Percentiles rank a stretch among this genome's conserved stretches.
These are phyloP conservation scores for Calonectria pseudoturangicola DNA, from an alignment of 2,329 filamentous ascomycete genomes.

Conservation along the genomic window DNA sequence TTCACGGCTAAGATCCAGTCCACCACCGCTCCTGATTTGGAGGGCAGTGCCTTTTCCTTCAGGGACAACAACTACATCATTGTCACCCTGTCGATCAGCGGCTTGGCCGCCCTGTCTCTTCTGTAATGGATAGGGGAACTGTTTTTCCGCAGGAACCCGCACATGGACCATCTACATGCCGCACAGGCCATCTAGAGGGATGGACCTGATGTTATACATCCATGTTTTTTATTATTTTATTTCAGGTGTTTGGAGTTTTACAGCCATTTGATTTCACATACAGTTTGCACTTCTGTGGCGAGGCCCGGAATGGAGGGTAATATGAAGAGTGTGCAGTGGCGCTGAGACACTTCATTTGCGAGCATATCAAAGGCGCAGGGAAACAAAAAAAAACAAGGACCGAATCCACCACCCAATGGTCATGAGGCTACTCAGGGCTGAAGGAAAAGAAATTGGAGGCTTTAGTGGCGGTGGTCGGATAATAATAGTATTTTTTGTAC, in stretches of 20 bases:
- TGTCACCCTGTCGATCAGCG: constrained; percentile 50
- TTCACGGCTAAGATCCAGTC: constrained; percentile 47
- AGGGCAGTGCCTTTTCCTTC: constrained; percentile 44
- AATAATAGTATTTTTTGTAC: constrained; percentile 39
- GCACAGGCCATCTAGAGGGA: neutral
- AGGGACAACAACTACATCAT: constrained; percentile 49
- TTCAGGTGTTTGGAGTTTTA: constrained; percentile 28
- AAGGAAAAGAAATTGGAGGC: constrained; percentile 24
- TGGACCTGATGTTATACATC: constrained; percentile 19
- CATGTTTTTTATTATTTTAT: neutral
- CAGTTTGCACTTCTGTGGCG: constrained; percentile 6
- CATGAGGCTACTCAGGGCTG: constrained; percentile 23
- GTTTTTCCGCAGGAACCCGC: neutral
- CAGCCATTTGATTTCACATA: constrained; percentile 11
- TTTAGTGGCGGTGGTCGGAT: constrained; percentile 23
- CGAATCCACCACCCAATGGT: constrained; percentile 6
- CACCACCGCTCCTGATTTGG: constrained; percentile 52
- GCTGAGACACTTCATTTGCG: constrained; percentile 50
- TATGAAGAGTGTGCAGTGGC: constrained; percentile 45
- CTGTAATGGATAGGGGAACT: constrained; percentile 26
- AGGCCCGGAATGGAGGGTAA: constrained; percentile 34
- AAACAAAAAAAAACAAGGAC: constrained; percentile 37
- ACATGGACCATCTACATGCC: constrained; percentile 7
- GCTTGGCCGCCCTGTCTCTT: constrained; percentile 52
- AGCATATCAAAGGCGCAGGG: constrained; percentile 29